These are phyloP conservation scores for Annulohypoxylon stygium DNA, from an alignment of 495 filamentous ascomycete species.

Conservation along the genomic window DNA sequence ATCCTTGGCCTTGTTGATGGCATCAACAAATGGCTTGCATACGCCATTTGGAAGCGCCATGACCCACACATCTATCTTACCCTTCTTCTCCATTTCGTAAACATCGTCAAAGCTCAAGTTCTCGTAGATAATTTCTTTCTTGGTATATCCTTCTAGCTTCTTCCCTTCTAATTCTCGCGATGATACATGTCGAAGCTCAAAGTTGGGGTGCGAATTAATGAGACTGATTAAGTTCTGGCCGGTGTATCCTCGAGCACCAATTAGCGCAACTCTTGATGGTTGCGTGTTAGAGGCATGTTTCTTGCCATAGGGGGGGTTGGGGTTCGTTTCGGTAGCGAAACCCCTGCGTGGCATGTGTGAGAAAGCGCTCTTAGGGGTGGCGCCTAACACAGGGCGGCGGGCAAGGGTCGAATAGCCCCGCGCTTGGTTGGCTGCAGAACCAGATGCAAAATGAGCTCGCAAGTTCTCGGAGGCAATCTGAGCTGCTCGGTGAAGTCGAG, in stretches of 20 bases:
- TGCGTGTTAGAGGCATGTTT: conserved; percentile 87
- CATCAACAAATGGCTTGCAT: conserved; percentile 95
- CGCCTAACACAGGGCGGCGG: conserved; percentile 43
- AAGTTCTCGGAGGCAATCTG: conserved; percentile 65
- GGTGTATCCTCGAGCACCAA: conserved; percentile 96
- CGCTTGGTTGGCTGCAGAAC: conserved; percentile 49
- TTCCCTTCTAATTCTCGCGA: conserved; percentile 93
- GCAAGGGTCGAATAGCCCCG: conserved; percentile 48
- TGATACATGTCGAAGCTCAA: conserved; percentile 93
- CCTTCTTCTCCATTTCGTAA: conserved; percentile 86
- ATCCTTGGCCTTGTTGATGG: conserved; percentile 77
- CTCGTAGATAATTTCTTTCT: conserved; percentile 94
- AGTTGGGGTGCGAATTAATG: conserved; percentile 90
- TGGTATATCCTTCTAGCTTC: conserved; percentile 90
- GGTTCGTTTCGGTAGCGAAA: conserved; percentile 73
- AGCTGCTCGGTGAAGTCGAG: conserved; percentile 82
- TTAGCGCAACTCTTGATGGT: conserved; percentile 88
- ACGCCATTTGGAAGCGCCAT: conserved; percentile 98
- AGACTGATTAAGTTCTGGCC: conserved; percentile 92
- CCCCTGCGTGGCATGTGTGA: conserved; percentile 36
- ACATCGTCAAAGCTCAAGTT: conserved; percentile 92
- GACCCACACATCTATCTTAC: conserved; percentile 98
- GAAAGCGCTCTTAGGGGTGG: conserved; percentile 33
- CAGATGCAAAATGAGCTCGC: conserved; percentile 48
- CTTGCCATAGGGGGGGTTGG: conserved; percentile 95